These are phyloP conservation scores for Kwoniella mangroviensis DNA, from an alignment of 768 basidiomycete species.

Conservation along the genomic window DNA sequence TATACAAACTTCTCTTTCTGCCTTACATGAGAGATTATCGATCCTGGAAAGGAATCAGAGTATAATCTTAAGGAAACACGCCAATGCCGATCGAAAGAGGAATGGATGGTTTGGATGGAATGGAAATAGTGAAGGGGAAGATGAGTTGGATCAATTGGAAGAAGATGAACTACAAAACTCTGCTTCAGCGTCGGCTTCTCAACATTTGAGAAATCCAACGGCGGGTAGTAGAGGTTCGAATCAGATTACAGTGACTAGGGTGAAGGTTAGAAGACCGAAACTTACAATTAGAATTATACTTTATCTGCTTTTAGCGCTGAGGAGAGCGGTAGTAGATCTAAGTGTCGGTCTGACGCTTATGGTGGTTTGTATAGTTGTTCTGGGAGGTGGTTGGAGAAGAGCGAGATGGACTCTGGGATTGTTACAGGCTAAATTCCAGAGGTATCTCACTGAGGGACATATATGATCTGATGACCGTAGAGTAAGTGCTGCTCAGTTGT, in stretches of 20 bases:
- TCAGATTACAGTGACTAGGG: slow-evolving; percentile 15
- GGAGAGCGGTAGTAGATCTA: slow-evolving; percentile 47
- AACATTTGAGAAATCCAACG: too few relatives aligned
- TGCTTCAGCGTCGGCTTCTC: not conserved
- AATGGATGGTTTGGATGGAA: slow-evolving; percentile 46
- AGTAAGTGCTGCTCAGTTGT: not conserved
- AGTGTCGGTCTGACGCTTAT: slow-evolving; percentile 41
- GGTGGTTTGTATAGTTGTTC: slow-evolving; percentile 31
- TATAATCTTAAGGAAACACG: slow-evolving; percentile 37
- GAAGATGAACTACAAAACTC: slow-evolving; percentile 26
- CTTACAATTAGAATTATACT: slow-evolving; percentile 35
- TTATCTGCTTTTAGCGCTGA: slow-evolving; percentile 34
- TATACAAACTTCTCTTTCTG: slow-evolving; percentile 53
- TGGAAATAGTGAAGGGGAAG: slow-evolving; percentile 34
- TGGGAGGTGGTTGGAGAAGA: slow-evolving; percentile 39
- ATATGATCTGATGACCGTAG: not conserved
- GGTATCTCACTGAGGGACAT: slow-evolving; percentile 17
- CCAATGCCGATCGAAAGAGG: slow-evolving; percentile 17
- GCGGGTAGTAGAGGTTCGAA: not conserved
- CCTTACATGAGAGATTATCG: slow-evolving; percentile 50
- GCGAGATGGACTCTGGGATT: slow-evolving; percentile 27
- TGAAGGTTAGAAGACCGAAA: slow-evolving; percentile 18
- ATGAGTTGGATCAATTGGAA: slow-evolving; percentile 43
- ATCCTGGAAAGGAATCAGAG: slow-evolving; percentile 49
- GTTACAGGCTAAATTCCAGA: slow-evolving; percentile 26